A percentile compares a stretch with the other conserved stretches of the same genome.
Conservation (phyloP, 2,329 filamentous ascomycete genomes). For the Zymoseptoria tritici region DNA sequence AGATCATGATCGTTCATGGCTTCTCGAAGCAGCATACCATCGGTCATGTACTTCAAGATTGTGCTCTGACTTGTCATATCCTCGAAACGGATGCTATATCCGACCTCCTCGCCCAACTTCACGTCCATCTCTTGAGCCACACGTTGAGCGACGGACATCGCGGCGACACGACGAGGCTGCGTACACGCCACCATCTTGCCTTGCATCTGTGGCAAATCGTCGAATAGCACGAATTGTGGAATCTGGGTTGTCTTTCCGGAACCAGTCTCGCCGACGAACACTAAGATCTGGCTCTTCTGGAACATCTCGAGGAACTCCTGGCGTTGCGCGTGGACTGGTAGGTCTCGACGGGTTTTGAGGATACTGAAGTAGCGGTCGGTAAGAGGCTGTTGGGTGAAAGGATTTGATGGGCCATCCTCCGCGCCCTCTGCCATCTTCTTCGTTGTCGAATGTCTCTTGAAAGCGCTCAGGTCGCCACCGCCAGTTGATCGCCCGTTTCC, state of each 20-base stretch:
- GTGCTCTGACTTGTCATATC: constrained; percentile 85
- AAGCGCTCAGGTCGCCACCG: constrained; percentile 45
- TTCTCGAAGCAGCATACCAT: constrained; percentile 95
- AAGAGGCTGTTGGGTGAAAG: constrained; percentile 72
- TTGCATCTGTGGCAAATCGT: constrained; percentile 81
- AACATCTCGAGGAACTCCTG: constrained; percentile 88
- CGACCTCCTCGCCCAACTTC: constrained; percentile 83
- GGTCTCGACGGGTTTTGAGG: constrained; percentile 69
- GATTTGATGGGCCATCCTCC: constrained; percentile 75
- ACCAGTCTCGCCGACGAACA: constrained; percentile 98
- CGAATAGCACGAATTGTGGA: constrained; percentile 94
- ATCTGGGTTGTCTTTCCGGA: constrained; percentile 99
- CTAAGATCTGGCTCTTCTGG: constrained; percentile 88
- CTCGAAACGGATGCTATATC: constrained; percentile 98
- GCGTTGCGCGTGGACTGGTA: constrained; percentile 89
- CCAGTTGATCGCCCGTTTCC: constrained; percentile 7
- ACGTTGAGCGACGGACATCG: constrained; percentile 97
- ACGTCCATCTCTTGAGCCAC: constrained; percentile 97
- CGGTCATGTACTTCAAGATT: constrained; percentile 98
- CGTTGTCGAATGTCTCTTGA: constrained; percentile 75
- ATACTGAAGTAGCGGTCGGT: constrained; percentile 86
- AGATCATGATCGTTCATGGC: constrained; percentile 94
- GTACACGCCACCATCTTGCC: constrained; percentile 94
- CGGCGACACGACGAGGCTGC: constrained; percentile 92
- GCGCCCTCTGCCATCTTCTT: constrained; percentile 62